These are phyloP conservation scores for Moringa oleifera DNA, from an alignment of 345 rosid species.

Conservation along the genomic window DNA sequence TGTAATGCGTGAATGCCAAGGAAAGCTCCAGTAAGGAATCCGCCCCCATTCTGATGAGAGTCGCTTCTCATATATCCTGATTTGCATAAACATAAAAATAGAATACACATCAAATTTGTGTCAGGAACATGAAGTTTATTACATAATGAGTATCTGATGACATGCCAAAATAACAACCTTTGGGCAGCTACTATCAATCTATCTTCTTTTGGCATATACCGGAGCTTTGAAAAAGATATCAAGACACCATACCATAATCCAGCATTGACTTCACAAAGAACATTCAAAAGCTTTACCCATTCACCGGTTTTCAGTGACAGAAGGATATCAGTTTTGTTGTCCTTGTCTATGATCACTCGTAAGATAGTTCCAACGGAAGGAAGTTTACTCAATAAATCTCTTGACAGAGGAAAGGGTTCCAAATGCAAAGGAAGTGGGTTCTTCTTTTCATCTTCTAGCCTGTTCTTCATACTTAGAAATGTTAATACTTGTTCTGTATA, in stretches of 20 bases:
- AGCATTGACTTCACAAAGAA: slow-evolving; percentile 46
- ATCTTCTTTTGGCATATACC: slow-evolving; percentile 34
- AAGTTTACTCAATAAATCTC: slow-evolving; percentile 51
- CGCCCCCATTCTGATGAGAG: slow-evolving; percentile 35
- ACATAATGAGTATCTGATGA: not conserved
- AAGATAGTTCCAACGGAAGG: slow-evolving; percentile 75
- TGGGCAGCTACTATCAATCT: slow-evolving; percentile 29
- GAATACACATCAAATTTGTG: slow-evolving; percentile 7
- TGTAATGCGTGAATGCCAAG: slow-evolving; percentile 56
- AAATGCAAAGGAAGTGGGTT: slow-evolving; percentile 41
- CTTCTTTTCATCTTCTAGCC: slow-evolving; percentile 43
- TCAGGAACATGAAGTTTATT: slow-evolving; percentile 2
- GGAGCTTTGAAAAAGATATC: slow-evolving; percentile 41
- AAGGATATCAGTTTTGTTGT: slow-evolving; percentile 26
- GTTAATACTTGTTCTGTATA: no score
- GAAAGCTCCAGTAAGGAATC: slow-evolving; percentile 61
- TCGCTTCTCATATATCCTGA: slow-evolving; percentile 51
- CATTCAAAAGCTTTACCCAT: slow-evolving; percentile 56
- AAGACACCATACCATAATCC: slow-evolving; percentile 68
- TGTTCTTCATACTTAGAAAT: slow-evolving; percentile 7
- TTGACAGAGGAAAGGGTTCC: slow-evolving; percentile 46
- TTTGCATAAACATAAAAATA: slow-evolving; percentile 5
- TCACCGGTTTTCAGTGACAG: slow-evolving; percentile 41
- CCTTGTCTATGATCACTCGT: slow-evolving; percentile 40
- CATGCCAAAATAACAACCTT: slow-evolving; percentile 33